Evolutionary conservation across 805 yeast genomes (phyloP), one percentile per base, ranked within the genome.

Genomic region (Yarrowia deformans): DNA sequence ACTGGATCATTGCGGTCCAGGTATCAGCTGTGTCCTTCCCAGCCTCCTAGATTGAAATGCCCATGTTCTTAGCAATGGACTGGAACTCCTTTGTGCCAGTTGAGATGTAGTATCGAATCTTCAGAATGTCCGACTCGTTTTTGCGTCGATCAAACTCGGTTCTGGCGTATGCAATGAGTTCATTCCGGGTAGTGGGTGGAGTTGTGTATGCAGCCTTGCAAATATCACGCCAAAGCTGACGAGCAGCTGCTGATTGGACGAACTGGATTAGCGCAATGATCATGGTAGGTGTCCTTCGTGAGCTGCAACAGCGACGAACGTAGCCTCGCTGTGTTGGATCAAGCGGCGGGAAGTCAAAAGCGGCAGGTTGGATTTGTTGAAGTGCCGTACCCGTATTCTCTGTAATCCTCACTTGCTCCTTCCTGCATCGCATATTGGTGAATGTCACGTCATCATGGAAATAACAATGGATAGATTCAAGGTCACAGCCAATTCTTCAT

Each of bases 21-120:
- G 29, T 23, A 4, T 34, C 37, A 6, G 37, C 8, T 9, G 8
- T 34, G 1, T 14, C 46, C 19, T 42, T 8, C 4, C 3, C 3
- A 18, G 8, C 29, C 14, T 5, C n/a, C 39, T 63, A 63, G 16
- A 63, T 19, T 10, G 56, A 48, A 29, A 63, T 63, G 8, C 68
- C 68, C 45, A 78, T 71, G 58, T 70, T 67, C 39, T 74, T 71
- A 16, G 74, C 78, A 72, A 77, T 71, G 23, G 73, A 75, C 19
- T 78, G 73, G 18, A 76, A 74, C 52, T 79, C 72, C 69, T 77
- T 76, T 9, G 77, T 73, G 8, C 81, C 81, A 8, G 73, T 77
- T 16, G 79, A 70, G 1, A 78, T 77, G 16, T 75, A 71, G 67
- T 74, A 79, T 40, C 74, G 71, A 63, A 77, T 78, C 55, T 77